Evolutionary conservation across 495 filamentous ascomycete genomes (phyloP).

Genomic region (Penicillium parvum): DNA sequence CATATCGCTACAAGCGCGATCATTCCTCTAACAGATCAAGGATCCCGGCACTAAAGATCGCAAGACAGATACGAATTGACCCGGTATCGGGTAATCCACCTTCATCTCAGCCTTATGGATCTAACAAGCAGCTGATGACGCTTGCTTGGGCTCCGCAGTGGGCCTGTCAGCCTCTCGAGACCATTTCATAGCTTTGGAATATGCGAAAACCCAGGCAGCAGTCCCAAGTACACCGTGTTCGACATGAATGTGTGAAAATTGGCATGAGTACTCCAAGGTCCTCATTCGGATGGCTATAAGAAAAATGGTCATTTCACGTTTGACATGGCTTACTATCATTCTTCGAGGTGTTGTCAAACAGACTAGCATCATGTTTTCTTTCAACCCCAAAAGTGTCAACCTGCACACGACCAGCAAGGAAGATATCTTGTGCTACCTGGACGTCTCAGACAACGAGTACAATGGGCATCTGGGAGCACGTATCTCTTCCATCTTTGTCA

Average conservation of each 20-base stretch:
- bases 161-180: too few species aligned
- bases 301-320: not conserved
- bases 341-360: not conserved
- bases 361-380: conserved; percentile 14
- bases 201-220: conserved; percentile 2
- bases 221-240: not conserved
- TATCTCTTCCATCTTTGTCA: conserved; percentile 39
- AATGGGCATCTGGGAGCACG: conserved; percentile 38
- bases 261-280: conserved; percentile 3
- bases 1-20: too few species aligned
- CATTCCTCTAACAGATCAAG: too few species aligned
- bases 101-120: too few species aligned
- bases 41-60: too few species aligned
- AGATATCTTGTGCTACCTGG: conserved; percentile 32
- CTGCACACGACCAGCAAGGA: conserved; percentile 28
- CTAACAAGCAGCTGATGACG: not conserved
- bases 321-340: not conserved
- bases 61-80: too few species aligned
- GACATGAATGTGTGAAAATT: not conserved
- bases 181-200: not conserved
- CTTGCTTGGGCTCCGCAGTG: too few species aligned
- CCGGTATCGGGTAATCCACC: too few species aligned
- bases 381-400: conserved; percentile 31
- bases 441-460: conserved; percentile 32
- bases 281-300: conserved; percentile 1